phyloP scores from a whole-genome alignment of 345 rosid species.

The Linum lewisii region DNA sequence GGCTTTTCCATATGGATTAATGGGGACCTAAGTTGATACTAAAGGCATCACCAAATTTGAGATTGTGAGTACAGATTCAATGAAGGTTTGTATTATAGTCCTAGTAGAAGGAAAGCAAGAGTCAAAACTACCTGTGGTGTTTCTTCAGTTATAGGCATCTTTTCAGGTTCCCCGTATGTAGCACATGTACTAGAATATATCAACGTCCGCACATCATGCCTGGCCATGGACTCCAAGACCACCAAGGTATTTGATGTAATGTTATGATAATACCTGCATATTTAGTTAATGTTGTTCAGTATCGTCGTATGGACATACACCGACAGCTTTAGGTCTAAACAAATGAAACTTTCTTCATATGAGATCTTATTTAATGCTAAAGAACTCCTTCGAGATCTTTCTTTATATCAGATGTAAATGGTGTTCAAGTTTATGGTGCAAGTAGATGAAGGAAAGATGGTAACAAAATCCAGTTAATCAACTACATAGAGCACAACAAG shows the following conservation, averaged over 20 bases:
- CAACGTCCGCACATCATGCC: constrained; percentile 67
- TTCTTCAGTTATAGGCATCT: constrained; percentile 88
- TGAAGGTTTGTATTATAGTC: too few species aligned
- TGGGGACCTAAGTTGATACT: constrained; percentile 46
- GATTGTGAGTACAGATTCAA: too few species aligned
- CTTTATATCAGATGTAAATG: too few species aligned
- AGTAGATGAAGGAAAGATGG: too few species aligned
- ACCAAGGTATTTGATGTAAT: constrained; percentile 91
- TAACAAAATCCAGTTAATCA: too few species aligned
- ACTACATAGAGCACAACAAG: too few species aligned
- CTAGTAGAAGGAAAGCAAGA: neutral
- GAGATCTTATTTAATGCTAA: too few species aligned
- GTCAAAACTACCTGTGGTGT: constrained; percentile 58
- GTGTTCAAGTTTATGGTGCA: too few species aligned
- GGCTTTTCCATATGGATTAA: constrained; percentile 97
- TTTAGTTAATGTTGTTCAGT: neutral
- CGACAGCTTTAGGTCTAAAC: too few species aligned
- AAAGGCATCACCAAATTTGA: neutral
- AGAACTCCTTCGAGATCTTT: too few species aligned
- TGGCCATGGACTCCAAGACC: constrained; percentile 82
- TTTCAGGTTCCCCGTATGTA: constrained; percentile 93
- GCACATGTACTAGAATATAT: constrained; percentile 99
- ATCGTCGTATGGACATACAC: neutral
- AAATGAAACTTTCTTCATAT: too few species aligned
- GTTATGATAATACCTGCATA: constrained; percentile 83